Conservation (phyloP, 148 eudicot genomes). For the Rhododendron ferrugineum region DNA sequence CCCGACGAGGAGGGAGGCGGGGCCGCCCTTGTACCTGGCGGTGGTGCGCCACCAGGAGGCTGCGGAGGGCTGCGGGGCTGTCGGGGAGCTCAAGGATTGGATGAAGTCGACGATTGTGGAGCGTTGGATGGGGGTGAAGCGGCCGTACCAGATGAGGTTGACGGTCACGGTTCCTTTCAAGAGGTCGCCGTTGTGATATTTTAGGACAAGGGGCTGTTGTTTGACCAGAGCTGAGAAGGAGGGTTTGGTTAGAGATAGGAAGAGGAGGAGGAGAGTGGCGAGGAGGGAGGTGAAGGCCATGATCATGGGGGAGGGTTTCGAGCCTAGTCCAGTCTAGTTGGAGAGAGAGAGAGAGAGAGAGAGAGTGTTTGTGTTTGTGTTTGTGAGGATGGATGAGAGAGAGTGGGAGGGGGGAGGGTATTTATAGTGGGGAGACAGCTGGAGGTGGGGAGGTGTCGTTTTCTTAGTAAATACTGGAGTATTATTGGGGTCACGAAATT, state of each 20-base stretch:
- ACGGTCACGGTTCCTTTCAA: constrained; percentile 37
- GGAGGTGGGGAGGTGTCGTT: background rate
- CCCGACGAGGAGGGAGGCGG: constrained; percentile 23
- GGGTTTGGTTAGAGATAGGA: background rate
- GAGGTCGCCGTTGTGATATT: constrained; percentile 43
- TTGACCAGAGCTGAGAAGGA: constrained; percentile 18
- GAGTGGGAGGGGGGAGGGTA: background rate
- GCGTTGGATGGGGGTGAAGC: constrained; percentile 37
- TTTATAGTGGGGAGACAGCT: background rate
- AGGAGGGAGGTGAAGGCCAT: constrained; percentile 20
- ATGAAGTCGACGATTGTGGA: constrained; percentile 34
- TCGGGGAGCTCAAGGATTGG: constrained; percentile 21
- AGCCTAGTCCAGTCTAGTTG: background rate
- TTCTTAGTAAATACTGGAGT: background rate
- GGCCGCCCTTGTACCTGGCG: constrained; percentile 26
- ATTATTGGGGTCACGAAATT: background rate
- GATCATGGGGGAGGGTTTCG: background rate
- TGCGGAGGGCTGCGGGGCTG: constrained; percentile 16
- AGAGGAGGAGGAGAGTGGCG: background rate
- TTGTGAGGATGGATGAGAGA: background rate
- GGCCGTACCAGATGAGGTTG: constrained; percentile 53
- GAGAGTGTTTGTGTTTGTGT: too few relatives aligned
- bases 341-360: background rate
- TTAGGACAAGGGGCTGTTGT: constrained; percentile 26
- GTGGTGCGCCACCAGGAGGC: constrained; percentile 45